phyloP scores from a whole-genome alignment of 1,139 yeast genomes.

The Hyphopichia pseudoburtonii region DNA sequence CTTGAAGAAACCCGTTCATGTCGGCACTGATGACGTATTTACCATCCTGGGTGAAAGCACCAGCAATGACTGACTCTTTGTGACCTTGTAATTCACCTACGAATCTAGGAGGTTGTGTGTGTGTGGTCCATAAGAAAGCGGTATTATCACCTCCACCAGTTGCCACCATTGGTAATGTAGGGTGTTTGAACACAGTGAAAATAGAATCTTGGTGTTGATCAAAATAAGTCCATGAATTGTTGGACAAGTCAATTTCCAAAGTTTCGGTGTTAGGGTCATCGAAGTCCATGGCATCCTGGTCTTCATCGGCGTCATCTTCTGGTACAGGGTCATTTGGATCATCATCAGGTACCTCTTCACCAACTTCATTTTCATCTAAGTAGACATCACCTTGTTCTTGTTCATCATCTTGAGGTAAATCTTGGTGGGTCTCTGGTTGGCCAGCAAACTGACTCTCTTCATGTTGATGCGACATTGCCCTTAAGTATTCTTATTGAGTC shows the following conservation, averaged over 20 bases:
- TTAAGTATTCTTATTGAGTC: no score
- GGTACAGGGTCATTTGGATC: slow-evolving; percentile 35
- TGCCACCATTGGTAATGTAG: slow-evolving; percentile 72
- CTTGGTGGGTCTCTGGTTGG: slow-evolving; percentile 4
- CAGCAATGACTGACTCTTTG: slow-evolving; percentile 83
- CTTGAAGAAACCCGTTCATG: slow-evolving; percentile 84
- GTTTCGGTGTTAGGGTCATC: slow-evolving; percentile 29
- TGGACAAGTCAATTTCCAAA: slow-evolving; percentile 66
- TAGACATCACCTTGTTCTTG: slow-evolving; percentile 49
- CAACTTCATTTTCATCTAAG: slow-evolving; percentile 58
- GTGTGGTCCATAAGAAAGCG: slow-evolving; percentile 91
- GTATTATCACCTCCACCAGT: slow-evolving; percentile 91
- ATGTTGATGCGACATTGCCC: slow-evolving; percentile 3
- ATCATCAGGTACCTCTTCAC: slow-evolving; percentile 51
- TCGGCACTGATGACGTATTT: slow-evolving; percentile 82
- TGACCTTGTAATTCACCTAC: slow-evolving; percentile 77
- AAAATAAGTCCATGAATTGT: slow-evolving; percentile 86
- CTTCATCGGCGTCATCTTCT: slow-evolving; percentile 40
- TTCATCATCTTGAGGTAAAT: neutral
- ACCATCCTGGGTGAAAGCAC: slow-evolving; percentile 84
- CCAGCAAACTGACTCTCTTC: slow-evolving; percentile 3
- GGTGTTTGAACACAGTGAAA: slow-evolving; percentile 76
- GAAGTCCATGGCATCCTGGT: slow-evolving; percentile 27
- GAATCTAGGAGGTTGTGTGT: slow-evolving; percentile 75
- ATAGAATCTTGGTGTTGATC: slow-evolving; percentile 86